A percentile compares a stretch with the other conserved stretches of the same genome.
These are phyloP conservation scores for Leptoxyphium fumago DNA, from an alignment of 2,329 filamentous ascomycete genomes.

Conservation along the genomic window DNA sequence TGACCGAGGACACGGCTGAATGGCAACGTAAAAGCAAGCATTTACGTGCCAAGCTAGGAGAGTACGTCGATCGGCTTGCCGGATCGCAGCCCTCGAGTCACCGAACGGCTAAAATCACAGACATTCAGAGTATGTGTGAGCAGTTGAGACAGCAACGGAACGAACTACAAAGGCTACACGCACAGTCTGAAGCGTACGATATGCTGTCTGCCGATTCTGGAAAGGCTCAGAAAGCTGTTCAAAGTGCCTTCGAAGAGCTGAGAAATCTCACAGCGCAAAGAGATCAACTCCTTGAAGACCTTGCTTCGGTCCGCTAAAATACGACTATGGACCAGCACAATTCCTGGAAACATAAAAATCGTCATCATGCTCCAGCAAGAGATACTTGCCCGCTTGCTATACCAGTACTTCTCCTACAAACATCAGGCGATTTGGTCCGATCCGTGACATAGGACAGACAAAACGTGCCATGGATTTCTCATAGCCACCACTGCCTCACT, in stretches of 20 bases:
- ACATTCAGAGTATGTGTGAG: slow-evolving; percentile 44
- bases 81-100: slow-evolving; percentile 8
- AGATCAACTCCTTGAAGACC: slow-evolving; percentile 59
- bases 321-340: no score
- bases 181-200: slow-evolving; percentile 50
- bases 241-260: slow-evolving; percentile 50
- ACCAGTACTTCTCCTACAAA: no score
- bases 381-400: no score
- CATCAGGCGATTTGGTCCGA: no score
- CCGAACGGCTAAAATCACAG: slow-evolving; percentile 39
- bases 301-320: slow-evolving; percentile 24
- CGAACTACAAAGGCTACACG: slow-evolving; percentile 45
- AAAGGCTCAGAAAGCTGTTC: slow-evolving; percentile 55
- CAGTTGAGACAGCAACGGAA: slow-evolving; percentile 43
- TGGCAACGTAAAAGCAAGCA: slow-evolving; percentile 56
- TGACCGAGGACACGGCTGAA: slow-evolving; percentile 59
- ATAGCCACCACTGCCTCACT: no score
- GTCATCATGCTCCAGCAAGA: no score
- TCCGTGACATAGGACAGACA: no score
- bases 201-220: slow-evolving; percentile 58
- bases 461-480: no score
- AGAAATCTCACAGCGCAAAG: slow-evolving; percentile 45
- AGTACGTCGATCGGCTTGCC: slow-evolving; percentile 35
- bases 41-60: slow-evolving; percentile 50
- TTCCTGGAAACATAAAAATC: no score